These are phyloP conservation scores for Cynara cardunculus DNA, from an alignment of 129 eudicot genomes.

Conservation along the genomic window DNA sequence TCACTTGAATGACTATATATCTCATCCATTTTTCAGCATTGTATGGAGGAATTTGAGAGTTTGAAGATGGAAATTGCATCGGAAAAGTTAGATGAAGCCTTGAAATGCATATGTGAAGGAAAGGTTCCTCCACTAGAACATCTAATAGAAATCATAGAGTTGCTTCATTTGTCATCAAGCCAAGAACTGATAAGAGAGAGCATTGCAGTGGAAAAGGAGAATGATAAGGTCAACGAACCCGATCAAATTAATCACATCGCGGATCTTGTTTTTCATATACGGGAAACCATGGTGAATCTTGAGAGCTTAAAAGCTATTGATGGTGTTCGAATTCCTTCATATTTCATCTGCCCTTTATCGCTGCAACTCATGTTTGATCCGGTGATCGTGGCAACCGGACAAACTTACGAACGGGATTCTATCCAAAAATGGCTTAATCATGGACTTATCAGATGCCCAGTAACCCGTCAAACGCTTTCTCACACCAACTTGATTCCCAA, in stretches of 20 bases:
- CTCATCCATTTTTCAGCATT: conserved; percentile 43
- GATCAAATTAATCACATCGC: conserved; percentile 34
- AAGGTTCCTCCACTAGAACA: conserved; percentile 36
- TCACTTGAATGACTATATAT: conserved; percentile 2
- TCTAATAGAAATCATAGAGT: conserved; percentile 37
- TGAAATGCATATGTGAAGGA: conserved; percentile 43
- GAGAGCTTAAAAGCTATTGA: conserved; percentile 47
- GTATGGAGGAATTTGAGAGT: conserved; percentile 52
- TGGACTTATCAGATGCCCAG: conserved; percentile 67
- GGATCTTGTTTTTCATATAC: conserved; percentile 55
- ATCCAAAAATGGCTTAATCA: conserved; percentile 78
- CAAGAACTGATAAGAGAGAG: conserved; percentile 68
- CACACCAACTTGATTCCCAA: conserved; percentile 78
- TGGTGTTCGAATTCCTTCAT: conserved; percentile 63
- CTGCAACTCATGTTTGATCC: conserved; percentile 85
- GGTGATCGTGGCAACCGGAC: conserved; percentile 93
- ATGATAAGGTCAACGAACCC: conserved; percentile 19
- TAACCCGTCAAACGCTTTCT: conserved; percentile 58
- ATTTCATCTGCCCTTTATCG: conserved; percentile 84
- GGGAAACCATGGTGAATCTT: conserved; percentile 48
- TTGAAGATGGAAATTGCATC: conserved; percentile 46
- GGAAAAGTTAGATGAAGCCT: conserved; percentile 50
- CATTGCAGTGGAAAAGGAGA: conserved; percentile 76
- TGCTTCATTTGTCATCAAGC: conserved; percentile 45
- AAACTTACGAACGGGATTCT: conserved; percentile 75